These are phyloP conservation scores for Boletus insuetus DNA, from an alignment of 768 basidiomycete genomes.

Conservation along the genomic window DNA sequence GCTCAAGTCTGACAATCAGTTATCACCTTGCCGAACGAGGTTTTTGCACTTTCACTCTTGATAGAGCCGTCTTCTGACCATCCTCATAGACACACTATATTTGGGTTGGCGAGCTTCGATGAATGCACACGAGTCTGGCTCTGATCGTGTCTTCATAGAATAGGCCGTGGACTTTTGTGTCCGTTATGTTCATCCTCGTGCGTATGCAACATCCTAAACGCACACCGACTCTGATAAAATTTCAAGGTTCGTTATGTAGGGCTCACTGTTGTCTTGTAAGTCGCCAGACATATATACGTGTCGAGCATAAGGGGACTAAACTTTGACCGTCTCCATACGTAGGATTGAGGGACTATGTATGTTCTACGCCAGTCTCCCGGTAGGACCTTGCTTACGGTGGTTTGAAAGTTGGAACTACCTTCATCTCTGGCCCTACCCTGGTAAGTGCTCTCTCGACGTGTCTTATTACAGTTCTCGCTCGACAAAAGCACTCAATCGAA, in stretches of 20 bases:
- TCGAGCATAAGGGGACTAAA: background rate
- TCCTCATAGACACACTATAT: slow-evolving; percentile 10
- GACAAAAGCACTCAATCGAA: background rate
- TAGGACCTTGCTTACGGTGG: background rate
- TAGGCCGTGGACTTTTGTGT: slow-evolving; percentile 14
- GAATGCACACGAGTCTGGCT: background rate
- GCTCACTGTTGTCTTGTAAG: slow-evolving; percentile 11
- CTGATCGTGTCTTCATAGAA: slow-evolving; percentile 9
- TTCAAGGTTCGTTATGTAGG: slow-evolving; percentile 21
- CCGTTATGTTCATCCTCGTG: slow-evolving; percentile 16
- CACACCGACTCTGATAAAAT: background rate
- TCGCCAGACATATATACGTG: background rate
- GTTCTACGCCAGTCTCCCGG: background rate
- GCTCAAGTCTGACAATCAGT: slow-evolving; percentile 3
- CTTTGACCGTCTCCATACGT: background rate
- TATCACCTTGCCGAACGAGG: slow-evolving; percentile 18
- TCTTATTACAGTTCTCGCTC: background rate
- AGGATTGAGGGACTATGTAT: slow-evolving; percentile 11
- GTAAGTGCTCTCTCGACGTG: background rate
- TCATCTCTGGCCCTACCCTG: slow-evolving; percentile 17
- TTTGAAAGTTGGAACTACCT: slow-evolving; percentile 13
- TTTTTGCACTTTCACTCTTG: background rate
- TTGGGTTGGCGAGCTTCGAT: slow-evolving; percentile 14
- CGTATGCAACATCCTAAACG: background rate
- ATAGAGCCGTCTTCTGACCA: background rate